phyloP scores from a whole-genome alignment of 345 rosid genomes.

The Pistacia vera region DNA sequence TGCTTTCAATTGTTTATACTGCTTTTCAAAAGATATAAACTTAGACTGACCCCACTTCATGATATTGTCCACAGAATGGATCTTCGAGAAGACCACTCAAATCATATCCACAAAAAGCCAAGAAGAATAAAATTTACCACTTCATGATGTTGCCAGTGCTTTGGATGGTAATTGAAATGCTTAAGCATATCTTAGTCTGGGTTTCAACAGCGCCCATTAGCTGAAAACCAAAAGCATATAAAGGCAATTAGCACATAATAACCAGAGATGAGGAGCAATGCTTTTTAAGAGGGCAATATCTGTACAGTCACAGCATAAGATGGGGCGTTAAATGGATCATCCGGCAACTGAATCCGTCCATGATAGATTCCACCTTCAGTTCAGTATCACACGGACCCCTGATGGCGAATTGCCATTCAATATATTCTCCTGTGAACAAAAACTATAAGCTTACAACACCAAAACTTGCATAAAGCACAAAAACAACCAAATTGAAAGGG shows the following conservation, averaged over 20 bases:
- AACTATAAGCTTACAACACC: conserved; percentile 10
- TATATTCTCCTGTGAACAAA: conserved; percentile 72
- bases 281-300: conserved; percentile 18
- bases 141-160: conserved; percentile 99
- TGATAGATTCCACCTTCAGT: conserved; percentile 98
- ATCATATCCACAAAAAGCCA: not conserved
- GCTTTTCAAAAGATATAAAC: not conserved
- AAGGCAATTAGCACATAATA: conserved; percentile 16
- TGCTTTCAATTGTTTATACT: not conserved
- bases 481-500: not conserved
- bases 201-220: conserved; percentile 95
- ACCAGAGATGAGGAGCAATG: not conserved
- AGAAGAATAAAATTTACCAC: conserved; percentile 53
- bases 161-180: conserved; percentile 97
- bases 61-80: too few species aligned
- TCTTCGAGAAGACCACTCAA: not conserved
- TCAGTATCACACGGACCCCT: conserved; percentile 83
- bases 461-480: not conserved
- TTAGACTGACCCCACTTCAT: not conserved
- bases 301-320: conserved; percentile 82
- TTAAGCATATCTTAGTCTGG: conserved; percentile 90
- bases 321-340: conserved; percentile 98
- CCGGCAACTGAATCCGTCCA: conserved; percentile 94
- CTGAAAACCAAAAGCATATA: conserved; percentile 34
- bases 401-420: conserved; percentile 99